Evolutionary conservation across 768 basidiomycete genomes (phyloP).

Genomic region (Crepidotus variabilis): DNA sequence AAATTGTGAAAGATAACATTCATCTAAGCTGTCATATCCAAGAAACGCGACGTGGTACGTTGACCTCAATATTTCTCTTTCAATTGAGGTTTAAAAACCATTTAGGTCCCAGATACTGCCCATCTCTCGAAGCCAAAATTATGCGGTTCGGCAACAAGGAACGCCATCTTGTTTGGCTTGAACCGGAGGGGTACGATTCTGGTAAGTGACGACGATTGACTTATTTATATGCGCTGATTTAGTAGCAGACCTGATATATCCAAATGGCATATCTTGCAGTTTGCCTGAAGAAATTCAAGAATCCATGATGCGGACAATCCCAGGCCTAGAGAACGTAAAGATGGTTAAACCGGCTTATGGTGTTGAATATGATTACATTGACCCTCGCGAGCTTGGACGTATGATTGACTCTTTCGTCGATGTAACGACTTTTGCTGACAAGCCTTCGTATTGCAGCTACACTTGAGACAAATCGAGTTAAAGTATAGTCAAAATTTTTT

Average conservation of each 20-base stretch:
- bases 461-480: conserved; percentile 81
- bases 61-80: not conserved
- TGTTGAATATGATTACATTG: conserved; percentile 89
- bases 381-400: conserved; percentile 78
- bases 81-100: not conserved
- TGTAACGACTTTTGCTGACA: not conserved
- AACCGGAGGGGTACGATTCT: conserved; percentile 90
- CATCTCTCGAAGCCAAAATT: conserved; percentile 86
- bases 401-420: conserved; percentile 22
- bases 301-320: conserved; percentile 77
- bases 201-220: conserved; percentile 33
- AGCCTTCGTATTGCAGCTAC: conserved; percentile 46
- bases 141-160: conserved; percentile 71
- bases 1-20: conserved; percentile 70
- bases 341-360: conserved; percentile 88
- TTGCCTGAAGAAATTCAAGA: conserved; percentile 86
- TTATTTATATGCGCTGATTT: not conserved
- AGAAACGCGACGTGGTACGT: conserved; percentile 78
- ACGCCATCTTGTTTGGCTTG: conserved; percentile 79
- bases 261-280: conserved; percentile 86
- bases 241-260: conserved; percentile 74
- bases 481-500: conserved; percentile 31
- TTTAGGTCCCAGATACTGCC: conserved; percentile 86
- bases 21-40: conserved; percentile 82
- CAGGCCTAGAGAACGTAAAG: conserved; percentile 79